A percentile compares a stretch with the other conserved stretches of the same genome.
phyloP scores from a whole-genome alignment of 768 basidiomycete genomes.

The Chiua virens region DNA sequence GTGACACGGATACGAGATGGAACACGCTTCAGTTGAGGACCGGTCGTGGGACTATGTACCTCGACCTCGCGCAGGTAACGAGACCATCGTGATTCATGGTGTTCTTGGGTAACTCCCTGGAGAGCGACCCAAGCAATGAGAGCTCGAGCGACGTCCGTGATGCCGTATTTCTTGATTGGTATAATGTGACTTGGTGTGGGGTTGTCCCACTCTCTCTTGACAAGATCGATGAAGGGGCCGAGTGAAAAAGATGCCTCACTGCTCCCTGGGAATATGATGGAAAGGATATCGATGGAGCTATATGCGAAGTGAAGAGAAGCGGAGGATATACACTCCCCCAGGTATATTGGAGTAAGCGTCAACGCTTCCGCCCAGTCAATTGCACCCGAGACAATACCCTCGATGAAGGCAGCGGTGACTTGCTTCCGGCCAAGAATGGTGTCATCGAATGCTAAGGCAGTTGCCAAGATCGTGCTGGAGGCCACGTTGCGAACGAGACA shows the following conservation, averaged over 20 bases:
- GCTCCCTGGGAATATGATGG: constrained; percentile 69
- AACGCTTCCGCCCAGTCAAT: constrained; percentile 69
- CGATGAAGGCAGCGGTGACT: constrained; percentile 57
- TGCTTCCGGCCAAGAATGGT: constrained; percentile 62
- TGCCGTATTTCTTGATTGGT: constrained; percentile 60
- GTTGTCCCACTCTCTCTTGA: constrained; percentile 74
- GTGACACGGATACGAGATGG: constrained; percentile 69
- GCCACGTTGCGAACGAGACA: constrained; percentile 63
- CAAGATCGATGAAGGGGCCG: constrained; percentile 74
- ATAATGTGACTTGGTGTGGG: constrained; percentile 50
- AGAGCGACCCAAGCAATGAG: constrained; percentile 79
- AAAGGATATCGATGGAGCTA: constrained; percentile 71
- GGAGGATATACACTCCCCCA: constrained; percentile 75
- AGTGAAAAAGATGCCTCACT: constrained; percentile 82
- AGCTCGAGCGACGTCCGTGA: constrained; percentile 66
- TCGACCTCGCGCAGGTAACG: constrained; percentile 64
- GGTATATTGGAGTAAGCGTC: constrained; percentile 70
- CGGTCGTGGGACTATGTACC: constrained; percentile 46
- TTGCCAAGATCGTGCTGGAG: constrained; percentile 55
- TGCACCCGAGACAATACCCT: constrained; percentile 57
- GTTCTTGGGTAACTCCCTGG: constrained; percentile 79
- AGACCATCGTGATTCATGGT: constrained; percentile 74
- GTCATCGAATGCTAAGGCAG: constrained; percentile 61
- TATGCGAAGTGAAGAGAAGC: constrained; percentile 74
- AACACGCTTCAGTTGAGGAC: constrained; percentile 31